phyloP scores from a whole-genome alignment of 164 flowering plant species.

The Aristolochia contorta region DNA sequence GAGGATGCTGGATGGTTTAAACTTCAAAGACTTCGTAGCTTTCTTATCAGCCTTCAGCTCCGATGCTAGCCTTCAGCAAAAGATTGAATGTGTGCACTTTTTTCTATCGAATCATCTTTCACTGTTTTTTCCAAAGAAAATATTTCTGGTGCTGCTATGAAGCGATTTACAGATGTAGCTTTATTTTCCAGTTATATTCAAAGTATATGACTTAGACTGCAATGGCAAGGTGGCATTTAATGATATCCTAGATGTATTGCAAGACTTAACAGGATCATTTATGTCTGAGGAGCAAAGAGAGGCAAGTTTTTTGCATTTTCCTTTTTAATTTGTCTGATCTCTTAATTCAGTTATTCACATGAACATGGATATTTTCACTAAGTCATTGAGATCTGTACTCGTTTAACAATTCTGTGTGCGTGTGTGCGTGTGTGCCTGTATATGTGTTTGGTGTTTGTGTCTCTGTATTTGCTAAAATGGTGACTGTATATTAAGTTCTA shows the following conservation, averaged over 20 bases:
- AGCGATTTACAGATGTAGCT: too few relatives aligned
- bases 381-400: too few relatives aligned
- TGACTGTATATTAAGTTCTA: too few relatives aligned
- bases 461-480: too few relatives aligned
- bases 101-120: neutral
- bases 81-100: constrained; percentile 44
- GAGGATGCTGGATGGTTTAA: constrained; percentile 87
- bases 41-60: constrained; percentile 86
- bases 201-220: constrained; percentile 40
- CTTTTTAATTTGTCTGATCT: neutral
- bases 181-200: constrained; percentile 37
- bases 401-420: too few relatives aligned
- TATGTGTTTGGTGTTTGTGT: too few relatives aligned
- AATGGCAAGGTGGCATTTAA: constrained; percentile 45
- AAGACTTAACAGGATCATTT: constrained; percentile 43
- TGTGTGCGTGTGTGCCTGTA: too few relatives aligned
- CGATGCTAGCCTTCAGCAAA: constrained; percentile 55
- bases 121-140: neutral
- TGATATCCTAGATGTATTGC: constrained; percentile 33
- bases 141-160: neutral
- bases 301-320: constrained; percentile 14
- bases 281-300: constrained; percentile 42
- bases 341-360: too few relatives aligned
- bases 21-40: constrained; percentile 91
- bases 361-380: too few relatives aligned